Percentiles rank a stretch among this genome's conserved stretches.
Evolutionary conservation across 2,329 filamentous ascomycete species (phyloP).

Genomic region (Ceratocystis variospora): DNA sequence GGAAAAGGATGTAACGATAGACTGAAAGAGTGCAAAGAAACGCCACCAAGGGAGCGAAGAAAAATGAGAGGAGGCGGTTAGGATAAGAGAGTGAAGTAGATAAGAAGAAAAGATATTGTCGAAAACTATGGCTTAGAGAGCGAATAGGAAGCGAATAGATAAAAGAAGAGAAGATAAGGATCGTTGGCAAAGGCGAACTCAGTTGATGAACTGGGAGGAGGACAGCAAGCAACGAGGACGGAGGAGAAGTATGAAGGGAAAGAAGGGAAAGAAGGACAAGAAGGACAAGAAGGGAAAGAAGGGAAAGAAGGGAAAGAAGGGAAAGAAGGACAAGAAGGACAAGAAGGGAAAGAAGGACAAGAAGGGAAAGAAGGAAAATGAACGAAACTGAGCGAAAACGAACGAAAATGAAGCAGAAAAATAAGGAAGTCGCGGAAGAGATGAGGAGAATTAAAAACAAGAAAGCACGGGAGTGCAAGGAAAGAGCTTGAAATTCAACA

Average conservation of each 20-base stretch:
- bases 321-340: too few relatives aligned
- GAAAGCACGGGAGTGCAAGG: conserved; percentile 7
- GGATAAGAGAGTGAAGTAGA: conserved; percentile 4
- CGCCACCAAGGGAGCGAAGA: background rate
- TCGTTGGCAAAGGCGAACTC: background rate
- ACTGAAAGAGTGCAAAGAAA: background rate
- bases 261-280: background rate
- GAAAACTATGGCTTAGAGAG: conserved; percentile 18
- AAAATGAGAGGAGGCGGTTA: background rate
- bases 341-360: too few relatives aligned
- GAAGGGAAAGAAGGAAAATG: too few relatives aligned
- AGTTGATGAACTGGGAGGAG: background rate
- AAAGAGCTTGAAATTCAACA: conserved; percentile 13
- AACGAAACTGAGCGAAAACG: too few relatives aligned
- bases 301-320: too few relatives aligned
- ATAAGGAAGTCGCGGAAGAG: background rate
- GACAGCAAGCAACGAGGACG: conserved; percentile 7
- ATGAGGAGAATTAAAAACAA: background rate
- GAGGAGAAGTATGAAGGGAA: conserved; percentile 5
- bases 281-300: too few relatives aligned
- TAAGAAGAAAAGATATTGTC: background rate
- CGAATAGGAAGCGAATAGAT: conserved; percentile 20
- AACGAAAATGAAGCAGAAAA: background rate
- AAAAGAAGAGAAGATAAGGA: conserved; percentile 14
- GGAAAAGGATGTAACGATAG: background rate